Evolutionary conservation across 805 yeast genomes (phyloP), one percentile per base, ranked within the genome.

Genomic region (Ogataea saltuana): DNA sequence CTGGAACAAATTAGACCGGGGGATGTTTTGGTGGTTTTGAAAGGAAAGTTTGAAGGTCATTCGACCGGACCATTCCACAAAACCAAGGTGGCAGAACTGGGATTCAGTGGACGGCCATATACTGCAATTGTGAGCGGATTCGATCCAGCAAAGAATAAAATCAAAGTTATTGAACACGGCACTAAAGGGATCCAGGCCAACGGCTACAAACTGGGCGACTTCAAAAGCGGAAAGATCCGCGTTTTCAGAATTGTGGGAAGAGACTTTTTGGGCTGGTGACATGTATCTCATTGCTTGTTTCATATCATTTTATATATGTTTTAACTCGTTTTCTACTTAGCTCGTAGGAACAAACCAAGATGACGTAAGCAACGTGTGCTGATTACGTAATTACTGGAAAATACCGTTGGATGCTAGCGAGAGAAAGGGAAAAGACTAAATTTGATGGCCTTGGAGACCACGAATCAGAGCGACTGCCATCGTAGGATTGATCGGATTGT

Each of bases 241-340:
- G 86, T 90, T 4, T 93, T 82, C 65, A 78, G 98, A 58, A 78
- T 79, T 6, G 83, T 89, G 23, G 87, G 86, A 10, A 77, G 88
- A 48, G 80, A 76, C 26, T 82, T 74, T 55, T 76, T 88, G 31
- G 84, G 81, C 4, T 89, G 96, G 96, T 78, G 26, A 43, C n/a
- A n/a, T n/a, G n/a, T n/a, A n/a, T n/a, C n/a, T n/a, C n/a, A n/a
- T n/a, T n/a, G n/a, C n/a, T n/a, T n/a, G n/a, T n/a, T n/a, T n/a
- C n/a, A n/a, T n/a, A n/a, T n/a, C n/a, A n/a, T n/a, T n/a, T n/a
- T n/a, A n/a, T n/a, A n/a, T n/a, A n/a, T n/a, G n/a, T n/a, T n/a
- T n/a, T n/a, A n/a, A n/a, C n/a, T n/a, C n/a, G n/a, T n/a, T n/a
- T n/a, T n/a, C n/a, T n/a, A n/a, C n/a, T n/a, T n/a, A n/a, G n/a